Conservation (phyloP, 2,329 filamentous ascomycete species). For the Talaromyces pinophilus region DNA sequence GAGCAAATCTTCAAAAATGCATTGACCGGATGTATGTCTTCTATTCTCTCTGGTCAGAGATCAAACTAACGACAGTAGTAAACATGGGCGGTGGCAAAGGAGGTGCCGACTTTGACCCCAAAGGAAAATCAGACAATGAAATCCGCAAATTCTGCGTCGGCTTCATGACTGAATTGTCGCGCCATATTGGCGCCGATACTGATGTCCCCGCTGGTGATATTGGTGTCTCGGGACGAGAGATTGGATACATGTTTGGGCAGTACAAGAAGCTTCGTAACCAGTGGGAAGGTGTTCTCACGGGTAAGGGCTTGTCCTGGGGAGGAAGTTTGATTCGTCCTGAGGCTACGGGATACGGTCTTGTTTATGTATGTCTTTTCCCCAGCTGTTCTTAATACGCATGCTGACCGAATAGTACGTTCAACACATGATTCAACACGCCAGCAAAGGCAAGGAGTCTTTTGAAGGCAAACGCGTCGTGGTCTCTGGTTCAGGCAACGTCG, state of each 20-base stretch:
- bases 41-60: background rate
- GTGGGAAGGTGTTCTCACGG: slow-evolving; percentile 95
- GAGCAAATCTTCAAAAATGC: slow-evolving; percentile 99
- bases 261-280: slow-evolving; percentile 86
- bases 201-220: slow-evolving; percentile 98
- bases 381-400: background rate
- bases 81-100: slow-evolving; percentile 98
- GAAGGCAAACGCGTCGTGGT: slow-evolving; percentile 90
- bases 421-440: slow-evolving; percentile 90
- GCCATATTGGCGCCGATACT: slow-evolving; percentile 94
- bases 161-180: slow-evolving; percentile 94
- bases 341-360: slow-evolving; percentile 92
- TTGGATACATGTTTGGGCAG: slow-evolving; percentile 91
- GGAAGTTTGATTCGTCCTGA: slow-evolving; percentile 92
- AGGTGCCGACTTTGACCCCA: slow-evolving; percentile 97
- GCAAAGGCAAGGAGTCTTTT: slow-evolving; percentile 76
- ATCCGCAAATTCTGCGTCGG: slow-evolving; percentile 95
- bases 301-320: slow-evolving; percentile 92
- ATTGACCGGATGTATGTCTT: slow-evolving; percentile 77
- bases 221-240: slow-evolving; percentile 86
- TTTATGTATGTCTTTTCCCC: slow-evolving; percentile 63
- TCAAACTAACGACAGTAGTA: slow-evolving; percentile 50
- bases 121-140: slow-evolving; percentile 96
- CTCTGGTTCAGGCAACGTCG: slow-evolving; percentile 96
- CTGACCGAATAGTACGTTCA: slow-evolving; percentile 66